Conservation (phyloP, 805 yeast genomes). For the Saturnispora serradocipensis region DNA sequence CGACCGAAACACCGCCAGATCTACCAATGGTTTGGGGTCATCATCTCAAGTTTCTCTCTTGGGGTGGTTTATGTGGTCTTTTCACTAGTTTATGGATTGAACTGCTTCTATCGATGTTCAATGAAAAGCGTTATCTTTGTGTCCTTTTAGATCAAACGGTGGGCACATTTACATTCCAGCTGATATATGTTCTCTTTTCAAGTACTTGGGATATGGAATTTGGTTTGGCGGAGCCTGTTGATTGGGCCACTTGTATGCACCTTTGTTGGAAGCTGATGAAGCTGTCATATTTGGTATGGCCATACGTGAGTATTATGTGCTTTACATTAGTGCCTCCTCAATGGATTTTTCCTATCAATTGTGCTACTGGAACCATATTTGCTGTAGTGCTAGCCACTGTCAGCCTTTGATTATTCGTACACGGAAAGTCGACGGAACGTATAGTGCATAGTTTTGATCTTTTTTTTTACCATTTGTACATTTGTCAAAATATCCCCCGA, state of each 20-base stretch:
- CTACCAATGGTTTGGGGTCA: conserved; percentile 9
- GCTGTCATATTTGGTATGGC: conserved; percentile 51
- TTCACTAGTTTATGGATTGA: conserved; percentile 48
- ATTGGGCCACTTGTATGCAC: not conserved
- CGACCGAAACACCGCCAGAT: not conserved
- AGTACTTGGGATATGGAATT: conserved; percentile 48
- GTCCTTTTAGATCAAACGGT: conserved; percentile 44
- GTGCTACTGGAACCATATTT: conserved; percentile 49
- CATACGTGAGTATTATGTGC: conserved; percentile 41
- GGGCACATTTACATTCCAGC: conserved; percentile 49
- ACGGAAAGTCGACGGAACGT: not conserved
- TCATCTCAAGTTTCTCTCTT: conserved; percentile 40
- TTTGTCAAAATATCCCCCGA: not conserved
- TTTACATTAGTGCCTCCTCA: conserved; percentile 40
- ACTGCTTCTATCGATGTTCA: conserved; percentile 29
- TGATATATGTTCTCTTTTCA: conserved; percentile 38
- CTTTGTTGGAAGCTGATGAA: conserved; percentile 40
- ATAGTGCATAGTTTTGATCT: not conserved
- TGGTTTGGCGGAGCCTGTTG: not conserved
- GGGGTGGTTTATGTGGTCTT: conserved; percentile 56
- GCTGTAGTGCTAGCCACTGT: conserved; percentile 34
- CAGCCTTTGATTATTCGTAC: not conserved
- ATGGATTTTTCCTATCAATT: conserved; percentile 50
- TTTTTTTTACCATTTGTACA: not conserved
- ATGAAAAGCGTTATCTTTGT: conserved; percentile 29